phyloP scores from a whole-genome alignment of 2,329 filamentous ascomycete species.

The Trichothecium sympodiale region DNA sequence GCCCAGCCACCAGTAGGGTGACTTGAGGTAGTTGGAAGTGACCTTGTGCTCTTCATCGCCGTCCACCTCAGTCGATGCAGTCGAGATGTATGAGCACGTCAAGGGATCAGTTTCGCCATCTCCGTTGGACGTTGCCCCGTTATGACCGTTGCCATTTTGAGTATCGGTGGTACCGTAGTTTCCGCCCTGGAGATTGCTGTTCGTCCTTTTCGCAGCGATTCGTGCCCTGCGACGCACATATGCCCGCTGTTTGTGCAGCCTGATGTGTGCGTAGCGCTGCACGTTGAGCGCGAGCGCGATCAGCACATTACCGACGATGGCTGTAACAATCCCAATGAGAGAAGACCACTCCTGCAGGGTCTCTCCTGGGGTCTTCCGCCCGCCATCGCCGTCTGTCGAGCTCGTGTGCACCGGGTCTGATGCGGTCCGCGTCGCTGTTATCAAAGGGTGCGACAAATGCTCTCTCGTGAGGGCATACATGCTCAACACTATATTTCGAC shows the following conservation, averaged over 20 bases:
- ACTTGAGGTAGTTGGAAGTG: conserved; percentile 69
- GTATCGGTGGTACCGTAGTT: conserved; percentile 23
- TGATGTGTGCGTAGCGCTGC: conserved; percentile 88
- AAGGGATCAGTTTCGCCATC: conserved; percentile 38
- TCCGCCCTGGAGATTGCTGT: conserved; percentile 10
- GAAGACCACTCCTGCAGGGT: conserved; percentile 71
- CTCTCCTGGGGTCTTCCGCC: conserved; percentile 19
- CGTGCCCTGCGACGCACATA: conserved; percentile 44
- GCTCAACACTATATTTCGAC: no score
- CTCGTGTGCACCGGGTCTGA: conserved; percentile 8
- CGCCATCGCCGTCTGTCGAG: conserved; percentile 1
- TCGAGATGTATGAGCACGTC: conserved; percentile 36
- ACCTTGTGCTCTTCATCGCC: conserved; percentile 21
- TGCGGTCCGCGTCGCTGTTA: conserved; percentile 2
- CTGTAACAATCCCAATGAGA: conserved; percentile 86
- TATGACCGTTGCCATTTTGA: conserved; percentile 11
- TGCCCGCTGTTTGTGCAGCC: conserved; percentile 60
- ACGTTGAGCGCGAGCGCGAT: conserved; percentile 95
- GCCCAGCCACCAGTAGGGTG: conserved; percentile 93
- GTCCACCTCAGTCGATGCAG: conserved; percentile 12
- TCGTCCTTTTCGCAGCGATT: conserved; percentile 37
- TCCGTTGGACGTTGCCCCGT: conserved; percentile 6
- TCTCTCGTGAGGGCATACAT: no score
- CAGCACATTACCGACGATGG: conserved; percentile 83
- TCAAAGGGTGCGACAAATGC: no score